Evolutionary conservation across 768 basidiomycete genomes (phyloP), one percentile per base, ranked within the genome.

Genomic region (Amanita jacksonii): DNA sequence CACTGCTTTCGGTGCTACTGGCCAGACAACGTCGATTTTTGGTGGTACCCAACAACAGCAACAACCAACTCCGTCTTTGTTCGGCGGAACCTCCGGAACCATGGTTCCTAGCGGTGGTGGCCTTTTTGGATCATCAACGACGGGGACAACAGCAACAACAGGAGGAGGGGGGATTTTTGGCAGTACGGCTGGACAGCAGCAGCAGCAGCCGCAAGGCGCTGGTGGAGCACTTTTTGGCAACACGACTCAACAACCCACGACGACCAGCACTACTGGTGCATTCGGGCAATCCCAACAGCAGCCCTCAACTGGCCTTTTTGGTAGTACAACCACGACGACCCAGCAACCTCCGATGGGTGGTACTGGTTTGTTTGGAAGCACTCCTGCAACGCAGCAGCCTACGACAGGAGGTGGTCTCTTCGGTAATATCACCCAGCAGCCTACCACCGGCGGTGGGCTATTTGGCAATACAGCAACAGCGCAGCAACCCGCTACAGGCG

Each of bases 71-170:
- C 36, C 41, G 16, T 30, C 43, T 51, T 50, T 40, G 19, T 59
- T 59, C 48, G 52, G 54, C 18, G 47, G 43, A 24, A 28, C 24
- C 45, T 46, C 54, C 50, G 40, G 25, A 2, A 22, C 49, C 0
- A n/a, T n/a, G n/a, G n/a, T n/a, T n/a, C n/a, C n/a, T n/a, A n/a
- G n/a, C n/a, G 51, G 51, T 18, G 52, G 54, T 4, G 50, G 59
- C 18, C 43, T 64, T 19, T 58, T 62, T 38, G 66, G 66, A 23
- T 37, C 36, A 50, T 47, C 38, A 44, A 47, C 40, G 40, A 40
- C 44, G 15, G 35, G 16, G n/a, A 23, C 27, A 3, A 35, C 43
- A 6, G 10, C 22, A 8, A 32, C 31, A 8, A 50, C 46, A 9
- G 41, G 47, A 19, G 53, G 56, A 16, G 47, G 55, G 13, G 55